These are phyloP conservation scores for Plasmodium blacklocki DNA, from an alignment of 169 alveolate species.

Conservation along the genomic window DNA sequence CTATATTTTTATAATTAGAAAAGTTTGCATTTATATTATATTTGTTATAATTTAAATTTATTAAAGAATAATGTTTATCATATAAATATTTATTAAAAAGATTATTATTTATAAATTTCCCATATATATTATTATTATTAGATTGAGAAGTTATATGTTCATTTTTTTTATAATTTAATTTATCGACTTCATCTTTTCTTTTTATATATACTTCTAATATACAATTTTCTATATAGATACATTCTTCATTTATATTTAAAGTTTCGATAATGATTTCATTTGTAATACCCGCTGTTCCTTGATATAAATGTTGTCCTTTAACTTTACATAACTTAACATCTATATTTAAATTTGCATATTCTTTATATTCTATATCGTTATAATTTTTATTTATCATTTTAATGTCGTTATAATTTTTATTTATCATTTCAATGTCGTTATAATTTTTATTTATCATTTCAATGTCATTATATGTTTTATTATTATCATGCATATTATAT, in stretches of 20 bases:
- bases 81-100: constrained; percentile 20
- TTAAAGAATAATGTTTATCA: constrained; percentile 37
- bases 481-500: not conserved
- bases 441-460: not conserved
- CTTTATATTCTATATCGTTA: constrained; percentile 46
- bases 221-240: constrained; percentile 34
- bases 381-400: not conserved
- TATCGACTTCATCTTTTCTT: constrained; percentile 47
- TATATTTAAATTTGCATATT: constrained; percentile 15
- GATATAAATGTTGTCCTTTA: constrained; percentile 44
- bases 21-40: constrained; percentile 64
- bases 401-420: not conserved
- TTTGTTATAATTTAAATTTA: constrained; percentile 28
- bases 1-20: constrained; percentile 64
- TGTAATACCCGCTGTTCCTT: constrained; percentile 57
- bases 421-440: constrained; percentile 65
- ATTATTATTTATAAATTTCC: constrained; percentile 27
- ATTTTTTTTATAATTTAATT: constrained; percentile 34
- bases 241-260: constrained; percentile 55
- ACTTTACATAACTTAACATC: constrained; percentile 32
- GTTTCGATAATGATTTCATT: constrained; percentile 51
- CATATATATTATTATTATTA: constrained; percentile 20
- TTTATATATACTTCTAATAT: constrained; percentile 62
- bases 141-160: too few relatives aligned
- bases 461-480: not conserved